phyloP scores from a whole-genome alignment of 2,329 filamentous ascomycete species.

The Raffaelea deltoideospora region DNA sequence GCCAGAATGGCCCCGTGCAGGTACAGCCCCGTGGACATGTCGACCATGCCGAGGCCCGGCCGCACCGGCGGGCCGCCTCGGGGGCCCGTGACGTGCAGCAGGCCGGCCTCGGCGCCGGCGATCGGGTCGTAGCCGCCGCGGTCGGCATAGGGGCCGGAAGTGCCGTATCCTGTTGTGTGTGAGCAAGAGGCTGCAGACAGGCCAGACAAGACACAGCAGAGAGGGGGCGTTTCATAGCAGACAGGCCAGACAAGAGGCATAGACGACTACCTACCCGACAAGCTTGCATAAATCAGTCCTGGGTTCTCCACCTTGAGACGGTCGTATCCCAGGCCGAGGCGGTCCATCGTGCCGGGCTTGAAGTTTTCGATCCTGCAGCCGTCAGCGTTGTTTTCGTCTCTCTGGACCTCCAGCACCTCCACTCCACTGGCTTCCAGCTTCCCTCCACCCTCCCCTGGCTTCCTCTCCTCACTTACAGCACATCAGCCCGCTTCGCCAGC shows the following conservation, averaged over 20 bases:
- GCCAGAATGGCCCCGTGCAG: conserved; percentile 6
- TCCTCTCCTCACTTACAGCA: conserved; percentile 3
- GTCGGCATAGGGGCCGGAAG: conserved; percentile 1
- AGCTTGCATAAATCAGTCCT: conserved; percentile 2
- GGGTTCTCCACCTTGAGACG: conserved; percentile 2
- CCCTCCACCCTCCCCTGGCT: no score
- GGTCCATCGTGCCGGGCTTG: conserved; percentile 5
- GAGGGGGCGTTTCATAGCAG: no score
- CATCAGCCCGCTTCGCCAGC: conserved; percentile 2
- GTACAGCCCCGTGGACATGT: conserved; percentile 5
- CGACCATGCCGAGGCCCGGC: conserved; percentile 3
- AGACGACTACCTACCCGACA: background rate
- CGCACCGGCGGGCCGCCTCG: conserved; percentile 1
- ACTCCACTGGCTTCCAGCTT: no score
- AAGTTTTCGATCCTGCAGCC: conserved; percentile 4
- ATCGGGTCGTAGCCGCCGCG: conserved; percentile 6
- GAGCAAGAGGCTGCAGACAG: no score
- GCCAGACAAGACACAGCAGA: no score
- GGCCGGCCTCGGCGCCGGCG: conserved; percentile 4
- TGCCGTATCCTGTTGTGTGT: conserved; percentile 1
- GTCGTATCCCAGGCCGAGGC: conserved; percentile 4
- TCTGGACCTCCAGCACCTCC: no score
- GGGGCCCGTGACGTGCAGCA: conserved; percentile 6
- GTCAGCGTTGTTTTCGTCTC: no score
- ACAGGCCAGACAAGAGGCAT: background rate